Evolutionary conservation across 768 basidiomycete genomes (phyloP), one percentile per base, ranked within the genome.

Genomic region (Rhizopogon sp.): DNA sequence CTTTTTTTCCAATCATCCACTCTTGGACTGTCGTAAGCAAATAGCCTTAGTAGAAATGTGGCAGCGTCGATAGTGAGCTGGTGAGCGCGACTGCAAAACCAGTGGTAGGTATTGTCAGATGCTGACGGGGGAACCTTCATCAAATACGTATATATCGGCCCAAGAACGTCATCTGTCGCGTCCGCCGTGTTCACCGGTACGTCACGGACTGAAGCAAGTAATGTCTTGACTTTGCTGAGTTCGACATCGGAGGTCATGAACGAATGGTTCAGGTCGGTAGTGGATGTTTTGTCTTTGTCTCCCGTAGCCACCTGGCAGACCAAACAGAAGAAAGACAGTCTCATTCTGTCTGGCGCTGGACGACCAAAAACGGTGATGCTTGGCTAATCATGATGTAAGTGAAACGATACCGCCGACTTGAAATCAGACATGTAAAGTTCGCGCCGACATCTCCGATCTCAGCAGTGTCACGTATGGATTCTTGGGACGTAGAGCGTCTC

Each of bases 11-110:
- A 95, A 39, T 72, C 66, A 2, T 78, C 75, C 3, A 90, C 85
- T 31, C 74, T 72, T 0, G 73, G 68, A 49, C 81, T 79, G 51
- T 79, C 72, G 62, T 92, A 97, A 9, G 93, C 93, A 65, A 88
- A 86, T 39, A 97, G 70, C 50, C 93, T 82, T 39, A 96, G 74
- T 47, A 91, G 78, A 71, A 94, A 97, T 0, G 83, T 84, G 0
- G 94, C 91, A 2, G 86, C 82, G 55, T 82, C 85, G 8, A 78
- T 68, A 0, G 80, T 84, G 35, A 81, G 71, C 8, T 76, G 65
- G 33, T 79, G 72, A 3, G 85, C 86, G 39, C 78, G 76, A 29
- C 72, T 67, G 68, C 94, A 97, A 66, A 88, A 95, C 91, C 92
- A 95, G 63, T 97, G 93, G 52, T 79, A 56, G 31, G 57, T 58